A percentile compares a stretch with the other conserved stretches of the same genome.
phyloP scores from a whole-genome alignment of 129 eudicot genomes.

The Flaveria ramosissima region DNA sequence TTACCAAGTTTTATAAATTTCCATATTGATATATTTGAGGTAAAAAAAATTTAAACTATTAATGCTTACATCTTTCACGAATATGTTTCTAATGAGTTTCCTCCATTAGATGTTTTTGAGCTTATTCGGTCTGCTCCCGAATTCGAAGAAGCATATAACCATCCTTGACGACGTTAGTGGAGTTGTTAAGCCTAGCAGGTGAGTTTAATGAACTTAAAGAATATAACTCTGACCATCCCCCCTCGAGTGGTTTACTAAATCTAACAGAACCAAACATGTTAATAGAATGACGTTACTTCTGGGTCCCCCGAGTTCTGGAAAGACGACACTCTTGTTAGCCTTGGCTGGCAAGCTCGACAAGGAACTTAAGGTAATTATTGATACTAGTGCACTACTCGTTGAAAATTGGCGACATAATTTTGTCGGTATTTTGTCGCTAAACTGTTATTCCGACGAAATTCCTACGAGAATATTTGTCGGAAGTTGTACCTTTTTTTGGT shows the following conservation, averaged over 20 bases:
- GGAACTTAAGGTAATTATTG: conserved; percentile 46
- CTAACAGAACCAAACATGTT: conserved; percentile 16
- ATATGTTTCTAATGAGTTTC: not conserved
- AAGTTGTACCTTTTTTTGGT: no score
- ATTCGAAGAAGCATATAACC: conserved; percentile 49
- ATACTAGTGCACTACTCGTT: not conserved
- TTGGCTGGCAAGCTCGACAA: conserved; percentile 73
- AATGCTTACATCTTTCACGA: not conserved
- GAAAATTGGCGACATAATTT: no score
- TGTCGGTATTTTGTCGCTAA: no score
- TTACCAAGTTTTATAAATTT: conserved; percentile 68
- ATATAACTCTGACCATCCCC: not conserved
- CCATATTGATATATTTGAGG: conserved; percentile 52
- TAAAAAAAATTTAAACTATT: conserved; percentile 8
- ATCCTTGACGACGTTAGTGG: conserved; percentile 72
- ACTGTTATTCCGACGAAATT: no score
- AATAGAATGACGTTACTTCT: conserved; percentile 79
- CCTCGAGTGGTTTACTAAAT: not conserved
- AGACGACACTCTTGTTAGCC: conserved; percentile 70
- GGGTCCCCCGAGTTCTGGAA: conserved; percentile 92
- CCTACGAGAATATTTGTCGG: no score
- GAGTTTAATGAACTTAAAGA: not conserved
- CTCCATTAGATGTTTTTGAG: conserved; percentile 41
- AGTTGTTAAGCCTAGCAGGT: conserved; percentile 75
- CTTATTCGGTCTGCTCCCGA: conserved; percentile 48